Evolutionary conservation across 257 asterid species (phyloP), one percentile per base, ranked within the genome.

Genomic region (Rhazya stricta): DNA sequence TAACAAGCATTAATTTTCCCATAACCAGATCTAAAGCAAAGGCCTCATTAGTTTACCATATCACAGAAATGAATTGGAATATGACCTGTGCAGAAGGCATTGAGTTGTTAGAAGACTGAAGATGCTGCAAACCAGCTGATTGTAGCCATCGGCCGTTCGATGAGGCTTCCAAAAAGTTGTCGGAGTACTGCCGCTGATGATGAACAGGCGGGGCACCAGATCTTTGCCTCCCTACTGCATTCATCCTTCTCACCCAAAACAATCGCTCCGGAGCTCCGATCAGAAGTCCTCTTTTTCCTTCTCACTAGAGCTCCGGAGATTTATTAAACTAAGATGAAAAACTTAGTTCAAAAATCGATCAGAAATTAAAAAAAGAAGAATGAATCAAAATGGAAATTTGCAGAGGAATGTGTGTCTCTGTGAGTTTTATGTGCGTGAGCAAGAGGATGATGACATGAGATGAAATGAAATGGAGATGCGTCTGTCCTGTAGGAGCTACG

Each of bases 101-200:
- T 68, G 88, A 86, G 85, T 79, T 86, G 86, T 72, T 87, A 1
- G 96, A 83, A 65, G 97, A 86, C 80, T 92, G 97, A 6, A 91
- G 86, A 79, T 92, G 96, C 77, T 95, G 98, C 76, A 92, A 81
- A 51, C 99, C 97, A 77, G 97, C 96, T 69, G 99, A 94, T 80
- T 94, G 99, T 72, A 92, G 88, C 98, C 99, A 94, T 73, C 96
- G 82, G 36, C 91, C 93, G 46, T 94, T 86, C 23, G 98, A 88
- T 4, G 97, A 88, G 62, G 88, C 72, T 13, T 94, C 96, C 5
- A 85, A 77, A 71, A 84, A 95, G 83, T 95, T 82, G 68, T 91
- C 98, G 70, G 98, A 95, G 84, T 84, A 81, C 79, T 92, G 99
- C 30, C 97, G 89, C 84, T 88, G 97, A 48, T 95, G 96, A 74